Evolutionary conservation across 192 early-diverging fungal species (phyloP), one percentile per base, ranked within the genome.

Genomic region (Podila horticola): DNA sequence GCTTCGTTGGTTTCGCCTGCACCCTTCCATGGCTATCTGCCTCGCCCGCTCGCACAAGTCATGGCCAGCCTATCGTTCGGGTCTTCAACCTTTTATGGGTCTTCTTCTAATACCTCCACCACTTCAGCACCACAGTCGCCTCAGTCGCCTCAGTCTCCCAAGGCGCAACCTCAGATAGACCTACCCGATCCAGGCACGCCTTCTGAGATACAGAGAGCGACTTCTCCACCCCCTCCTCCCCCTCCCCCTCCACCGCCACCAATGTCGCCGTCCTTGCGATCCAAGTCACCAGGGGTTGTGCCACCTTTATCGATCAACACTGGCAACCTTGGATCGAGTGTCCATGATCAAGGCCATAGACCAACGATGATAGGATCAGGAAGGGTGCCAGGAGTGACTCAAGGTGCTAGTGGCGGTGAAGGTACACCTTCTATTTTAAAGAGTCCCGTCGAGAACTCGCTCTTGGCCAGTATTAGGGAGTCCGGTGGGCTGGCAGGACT

Each of bases 381-480:
- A 28, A 24, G 10, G 36, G 34, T 11, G 8, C n/a, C 22, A 41
- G 22, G 41, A 57, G 50, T 52, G 31, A 59, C 28, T 20, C 38
- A 36, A 36, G 34, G 34, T 26, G 20, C 51, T 61, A 10, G 49
- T 31, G 20, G 19, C 7, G 28, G 13, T 20, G 33, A 51, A 55
- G 52, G 52, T 55, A 22, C 52, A 55, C 52, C 28, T 1, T 19
- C 36, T 30, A 31, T 38, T 34, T 41, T 69, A 22, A 65, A 70
- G 63, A 67, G 75, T 11, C 63, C 68, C 2, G 55, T 67, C 10
- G 76, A 79, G 26, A 76, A 15, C 38, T 72, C 77, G 13, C 22
- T 81, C 24, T 36, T 81, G 28, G 61, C 67, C 30, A 81, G 77
- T 64, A 81, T 81, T 61, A 71, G 77, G 50, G 77, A 81, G 31